phyloP scores from a whole-genome alignment of 2,329 filamentous ascomycete genomes.

The Dothidotthia symphoricarpi region DNA sequence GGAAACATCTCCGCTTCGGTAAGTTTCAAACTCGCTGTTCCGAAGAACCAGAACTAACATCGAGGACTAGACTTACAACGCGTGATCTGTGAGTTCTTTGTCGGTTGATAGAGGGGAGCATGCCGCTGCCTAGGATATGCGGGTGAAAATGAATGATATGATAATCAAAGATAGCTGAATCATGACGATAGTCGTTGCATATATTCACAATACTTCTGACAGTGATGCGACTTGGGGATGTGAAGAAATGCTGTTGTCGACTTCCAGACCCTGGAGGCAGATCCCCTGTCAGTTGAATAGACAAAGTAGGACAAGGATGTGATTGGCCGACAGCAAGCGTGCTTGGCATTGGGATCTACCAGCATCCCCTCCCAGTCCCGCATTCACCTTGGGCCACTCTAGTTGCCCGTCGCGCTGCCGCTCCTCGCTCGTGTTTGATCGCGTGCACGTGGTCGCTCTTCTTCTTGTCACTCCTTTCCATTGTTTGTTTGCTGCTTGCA shows the following conservation, averaged over 20 bases:
- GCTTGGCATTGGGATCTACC: too few relatives aligned
- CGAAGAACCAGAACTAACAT: constrained; percentile 1
- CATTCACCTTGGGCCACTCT: too few relatives aligned
- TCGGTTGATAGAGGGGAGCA: constrained; percentile 10
- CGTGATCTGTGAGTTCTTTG: constrained; percentile 55
- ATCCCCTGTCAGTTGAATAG: too few relatives aligned
- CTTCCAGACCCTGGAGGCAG: too few relatives aligned
- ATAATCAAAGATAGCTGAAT: background rate
- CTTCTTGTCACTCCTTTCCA: constrained; percentile 45
- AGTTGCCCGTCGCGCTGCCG: constrained; percentile 15
- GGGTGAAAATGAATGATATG: constrained; percentile 26
- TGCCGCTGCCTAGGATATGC: constrained; percentile 13
- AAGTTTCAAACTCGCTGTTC: background rate
- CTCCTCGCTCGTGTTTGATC: constrained; percentile 17
- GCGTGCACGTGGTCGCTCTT: constrained; percentile 24
- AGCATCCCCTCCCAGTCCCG: too few relatives aligned
- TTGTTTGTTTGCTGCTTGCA: constrained; percentile 37
- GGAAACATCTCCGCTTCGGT: constrained; percentile 89
- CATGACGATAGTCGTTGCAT: too few relatives aligned
- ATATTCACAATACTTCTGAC: too few relatives aligned
- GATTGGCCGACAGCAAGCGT: constrained; percentile 6
- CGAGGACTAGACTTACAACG: constrained; percentile 72
- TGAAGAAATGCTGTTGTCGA: background rate
- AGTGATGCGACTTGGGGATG: constrained; percentile 4
- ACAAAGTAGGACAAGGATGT: constrained; percentile 1